Conservation (phyloP, 2,329 filamentous ascomycete genomes). For the Aspergillus ochraceus region DNA sequence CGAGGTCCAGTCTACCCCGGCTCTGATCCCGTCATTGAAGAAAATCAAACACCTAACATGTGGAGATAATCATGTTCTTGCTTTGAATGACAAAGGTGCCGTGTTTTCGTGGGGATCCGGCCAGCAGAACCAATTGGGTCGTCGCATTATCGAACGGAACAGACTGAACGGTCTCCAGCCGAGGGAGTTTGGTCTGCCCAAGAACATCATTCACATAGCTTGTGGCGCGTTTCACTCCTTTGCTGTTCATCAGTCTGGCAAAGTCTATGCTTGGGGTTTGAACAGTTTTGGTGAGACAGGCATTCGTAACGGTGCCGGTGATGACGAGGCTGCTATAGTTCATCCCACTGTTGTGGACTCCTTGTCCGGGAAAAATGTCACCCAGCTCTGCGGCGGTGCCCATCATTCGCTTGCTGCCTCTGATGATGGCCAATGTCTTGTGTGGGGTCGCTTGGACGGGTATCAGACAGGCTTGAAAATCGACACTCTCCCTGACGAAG, state of each 20-base stretch:
- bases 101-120: slow-evolving; percentile 67
- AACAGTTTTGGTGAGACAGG: slow-evolving; percentile 87
- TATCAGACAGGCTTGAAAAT: slow-evolving; percentile 62
- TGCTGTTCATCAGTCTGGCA: slow-evolving; percentile 65
- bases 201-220: slow-evolving; percentile 60
- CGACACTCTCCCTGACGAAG: slow-evolving; percentile 56
- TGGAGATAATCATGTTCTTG: slow-evolving; percentile 59
- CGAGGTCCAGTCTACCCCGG: slow-evolving; percentile 46
- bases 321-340: slow-evolving; percentile 71
- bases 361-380: slow-evolving; percentile 65
- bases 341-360: slow-evolving; percentile 67
- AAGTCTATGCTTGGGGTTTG: slow-evolving; percentile 78
- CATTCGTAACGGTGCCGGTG: slow-evolving; percentile 61
- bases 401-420: slow-evolving; percentile 71
- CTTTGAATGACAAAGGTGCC: slow-evolving; percentile 58
- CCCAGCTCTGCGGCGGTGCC: slow-evolving; percentile 67
- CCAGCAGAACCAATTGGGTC: slow-evolving; percentile 69
- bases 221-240: slow-evolving; percentile 82
- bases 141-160: slow-evolving; percentile 61
- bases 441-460: slow-evolving; percentile 62
- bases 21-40: slow-evolving; percentile 53
- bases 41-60: slow-evolving; percentile 56
- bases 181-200: slow-evolving; percentile 58
- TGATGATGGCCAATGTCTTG: slow-evolving; percentile 54
- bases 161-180: slow-evolving; percentile 57